phyloP scores from a whole-genome alignment of 805 yeast genomes.

The Ogataea degrootiae region DNA sequence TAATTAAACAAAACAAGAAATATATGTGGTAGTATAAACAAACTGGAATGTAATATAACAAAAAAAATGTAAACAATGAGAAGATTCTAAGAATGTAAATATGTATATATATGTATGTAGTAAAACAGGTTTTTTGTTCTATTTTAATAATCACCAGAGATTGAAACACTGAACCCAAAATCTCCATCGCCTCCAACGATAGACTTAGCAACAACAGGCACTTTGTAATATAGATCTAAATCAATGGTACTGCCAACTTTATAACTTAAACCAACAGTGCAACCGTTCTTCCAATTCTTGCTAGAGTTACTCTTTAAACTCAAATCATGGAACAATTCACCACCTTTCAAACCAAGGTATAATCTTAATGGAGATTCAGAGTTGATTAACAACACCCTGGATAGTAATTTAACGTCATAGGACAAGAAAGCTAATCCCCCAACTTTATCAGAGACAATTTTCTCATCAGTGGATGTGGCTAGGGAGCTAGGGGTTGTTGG shows the following conservation, averaged over 20 bases:
- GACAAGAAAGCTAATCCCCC: constrained; percentile 27
- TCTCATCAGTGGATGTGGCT: background rate
- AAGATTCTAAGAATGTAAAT: no score
- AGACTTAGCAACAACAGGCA: constrained; percentile 52
- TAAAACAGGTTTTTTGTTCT: background rate
- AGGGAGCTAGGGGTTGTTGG: background rate
- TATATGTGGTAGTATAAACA: no score
- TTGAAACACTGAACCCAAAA: constrained; percentile 30
- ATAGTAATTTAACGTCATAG: constrained; percentile 33
- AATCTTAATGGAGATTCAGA: constrained; percentile 50
- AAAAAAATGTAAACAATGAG: no score
- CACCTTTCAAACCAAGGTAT: constrained; percentile 64
- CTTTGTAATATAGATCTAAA: constrained; percentile 59
- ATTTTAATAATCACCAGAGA: constrained; percentile 21
- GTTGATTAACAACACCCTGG: constrained; percentile 52
- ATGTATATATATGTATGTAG: no score
- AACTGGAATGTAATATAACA: no score
- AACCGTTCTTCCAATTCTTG: constrained; percentile 11
- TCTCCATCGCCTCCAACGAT: constrained; percentile 57
- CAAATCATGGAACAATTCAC: constrained; percentile 42
- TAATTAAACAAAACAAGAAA: no score
- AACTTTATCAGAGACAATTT: constrained; percentile 5
- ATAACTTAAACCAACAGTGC: constrained; percentile 56
- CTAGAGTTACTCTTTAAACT: constrained; percentile 3
- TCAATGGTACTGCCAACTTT: constrained; percentile 57